Conservation (phyloP, 1,284 basidiomycete species). For the Leucoagaricus sp. region DNA sequence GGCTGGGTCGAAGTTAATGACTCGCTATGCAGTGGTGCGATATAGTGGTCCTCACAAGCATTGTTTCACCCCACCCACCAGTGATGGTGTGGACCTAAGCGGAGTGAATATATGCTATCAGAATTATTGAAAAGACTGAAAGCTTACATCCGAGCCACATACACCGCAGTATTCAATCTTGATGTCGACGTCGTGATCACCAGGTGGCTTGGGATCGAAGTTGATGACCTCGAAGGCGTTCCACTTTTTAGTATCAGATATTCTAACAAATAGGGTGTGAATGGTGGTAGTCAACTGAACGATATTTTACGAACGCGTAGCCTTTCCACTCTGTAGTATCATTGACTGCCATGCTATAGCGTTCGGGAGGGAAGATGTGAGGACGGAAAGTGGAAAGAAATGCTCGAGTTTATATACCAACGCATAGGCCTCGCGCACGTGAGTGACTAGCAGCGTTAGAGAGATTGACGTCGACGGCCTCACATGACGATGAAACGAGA, state of each 20-base stretch:
- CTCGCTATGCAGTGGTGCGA: too few species aligned
- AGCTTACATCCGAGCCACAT: constrained; percentile 49
- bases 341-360: too few species aligned
- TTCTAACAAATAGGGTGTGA: constrained; percentile 17
- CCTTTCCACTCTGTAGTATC: constrained; percentile 17
- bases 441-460: too few species aligned
- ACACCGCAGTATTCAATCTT: constrained; percentile 42
- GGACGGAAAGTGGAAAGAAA: too few species aligned
- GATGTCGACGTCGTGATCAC: constrained; percentile 39
- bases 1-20: too few species aligned
- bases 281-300: neutral
- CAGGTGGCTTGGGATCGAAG: constrained; percentile 34
- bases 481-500: too few species aligned
- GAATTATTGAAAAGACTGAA: neutral
- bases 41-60: constrained; percentile 23
- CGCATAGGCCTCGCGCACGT: too few species aligned
- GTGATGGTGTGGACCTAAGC: constrained; percentile 45
- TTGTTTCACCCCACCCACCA: constrained; percentile 49
- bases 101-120: neutral
- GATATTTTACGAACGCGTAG: constrained; percentile 20
- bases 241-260: constrained; percentile 38
- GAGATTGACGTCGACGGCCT: too few species aligned
- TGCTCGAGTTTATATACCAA: too few species aligned
- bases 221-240: constrained; percentile 44
- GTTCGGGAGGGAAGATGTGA: too few species aligned